These are phyloP conservation scores for Pseudocercospora musae DNA, from an alignment of 2,329 filamentous ascomycete genomes.

Conservation along the genomic window DNA sequence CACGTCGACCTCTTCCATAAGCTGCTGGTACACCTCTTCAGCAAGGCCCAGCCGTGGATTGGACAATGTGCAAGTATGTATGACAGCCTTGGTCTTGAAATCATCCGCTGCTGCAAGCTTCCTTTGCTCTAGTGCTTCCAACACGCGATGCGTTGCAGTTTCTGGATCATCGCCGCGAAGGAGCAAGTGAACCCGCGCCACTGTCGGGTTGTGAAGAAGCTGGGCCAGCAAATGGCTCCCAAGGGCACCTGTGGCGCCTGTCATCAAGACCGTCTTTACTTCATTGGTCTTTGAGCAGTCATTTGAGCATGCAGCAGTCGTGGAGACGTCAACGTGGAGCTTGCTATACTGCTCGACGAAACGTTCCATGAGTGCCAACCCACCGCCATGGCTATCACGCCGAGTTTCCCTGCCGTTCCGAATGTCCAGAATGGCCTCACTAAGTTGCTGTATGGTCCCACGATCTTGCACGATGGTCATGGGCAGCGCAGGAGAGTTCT, in stretches of 20 bases:
- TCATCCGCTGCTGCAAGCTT: constrained; percentile 31
- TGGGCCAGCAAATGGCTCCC: constrained; percentile 51
- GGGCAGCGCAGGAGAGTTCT: constrained; percentile 43
- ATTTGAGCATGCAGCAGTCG: background rate
- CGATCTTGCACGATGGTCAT: constrained; percentile 60
- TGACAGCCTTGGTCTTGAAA: constrained; percentile 41
- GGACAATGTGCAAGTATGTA: constrained; percentile 50
- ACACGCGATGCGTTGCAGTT: constrained; percentile 46
- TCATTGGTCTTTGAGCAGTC: constrained; percentile 7
- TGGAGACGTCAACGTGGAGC: background rate
- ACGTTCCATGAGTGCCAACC: constrained; percentile 39
- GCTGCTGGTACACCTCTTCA: constrained; percentile 38
- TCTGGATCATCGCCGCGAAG: constrained; percentile 48
- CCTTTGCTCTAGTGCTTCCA: constrained; percentile 43
- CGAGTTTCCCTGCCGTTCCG: constrained; percentile 35
- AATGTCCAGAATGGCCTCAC: constrained; percentile 39
- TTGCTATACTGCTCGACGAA: constrained; percentile 49
- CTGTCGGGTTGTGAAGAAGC: constrained; percentile 38
- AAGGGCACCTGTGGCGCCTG: constrained; percentile 51
- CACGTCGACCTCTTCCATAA: constrained; percentile 46
- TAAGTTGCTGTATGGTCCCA: constrained; percentile 49
- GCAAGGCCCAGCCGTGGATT: constrained; percentile 49
- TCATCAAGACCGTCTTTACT: constrained; percentile 39
- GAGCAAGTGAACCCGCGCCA: constrained; percentile 55
- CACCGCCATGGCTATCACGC: constrained; percentile 21